Evolutionary conservation across 805 yeast genomes (phyloP).

Genomic region (Candida maris): DNA sequence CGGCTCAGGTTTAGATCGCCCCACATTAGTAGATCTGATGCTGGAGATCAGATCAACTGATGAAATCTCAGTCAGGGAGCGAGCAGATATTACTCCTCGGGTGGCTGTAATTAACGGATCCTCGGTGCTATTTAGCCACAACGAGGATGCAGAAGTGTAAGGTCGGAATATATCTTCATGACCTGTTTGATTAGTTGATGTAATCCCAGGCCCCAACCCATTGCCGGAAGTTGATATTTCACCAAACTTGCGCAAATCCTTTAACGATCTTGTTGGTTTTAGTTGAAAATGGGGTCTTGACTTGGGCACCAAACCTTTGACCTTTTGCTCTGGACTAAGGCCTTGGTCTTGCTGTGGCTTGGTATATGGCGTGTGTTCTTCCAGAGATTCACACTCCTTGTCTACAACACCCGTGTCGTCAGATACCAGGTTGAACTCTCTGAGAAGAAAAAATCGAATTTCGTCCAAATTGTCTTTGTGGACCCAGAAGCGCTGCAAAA

Average conservation of each 20-base stretch:
- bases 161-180: slow-evolving; percentile 25
- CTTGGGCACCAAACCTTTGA: background rate
- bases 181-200: too few relatives aligned
- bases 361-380: slow-evolving; percentile 6
- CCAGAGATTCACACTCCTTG: too few relatives aligned
- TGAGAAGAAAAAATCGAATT: slow-evolving; percentile 43
- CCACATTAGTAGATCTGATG: slow-evolving; percentile 7
- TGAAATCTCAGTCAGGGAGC: slow-evolving; percentile 9
- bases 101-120: slow-evolving; percentile 23
- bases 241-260: slow-evolving; percentile 4
- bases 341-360: slow-evolving; percentile 1
- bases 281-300: slow-evolving; percentile 8
- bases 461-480: slow-evolving; percentile 59
- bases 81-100: slow-evolving; percentile 18
- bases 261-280: slow-evolving; percentile 13
- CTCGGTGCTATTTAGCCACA: slow-evolving; percentile 30
- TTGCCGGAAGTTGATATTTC: background rate
- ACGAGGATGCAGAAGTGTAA: slow-evolving; percentile 22
- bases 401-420: slow-evolving; percentile 30
- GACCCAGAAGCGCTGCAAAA: slow-evolving; percentile 46
- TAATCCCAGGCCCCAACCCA: background rate
- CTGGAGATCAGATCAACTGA: slow-evolving; percentile 18
- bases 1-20: slow-evolving; percentile 5
- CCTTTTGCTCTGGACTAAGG: background rate
- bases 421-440: slow-evolving; percentile 38